Evolutionary conservation across 768 basidiomycete species (phyloP).

Genomic region (Nevesoporus exiguus): DNA sequence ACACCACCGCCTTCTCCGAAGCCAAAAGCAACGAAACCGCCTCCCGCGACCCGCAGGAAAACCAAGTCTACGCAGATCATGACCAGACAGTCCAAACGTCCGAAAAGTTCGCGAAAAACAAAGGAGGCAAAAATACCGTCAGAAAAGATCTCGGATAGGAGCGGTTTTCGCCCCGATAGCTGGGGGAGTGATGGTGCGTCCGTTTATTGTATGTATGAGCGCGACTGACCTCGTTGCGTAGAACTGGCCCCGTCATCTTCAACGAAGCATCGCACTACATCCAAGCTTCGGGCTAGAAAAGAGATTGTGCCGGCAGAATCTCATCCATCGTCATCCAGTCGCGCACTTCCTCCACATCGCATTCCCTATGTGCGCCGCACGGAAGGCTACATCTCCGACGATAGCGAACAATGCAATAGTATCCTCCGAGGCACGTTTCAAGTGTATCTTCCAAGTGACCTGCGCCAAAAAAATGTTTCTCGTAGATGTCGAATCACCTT

Average conservation of each 20-base stretch:
- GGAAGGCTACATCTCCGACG: conserved; percentile 23
- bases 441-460: background rate
- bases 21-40: background rate
- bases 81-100: background rate
- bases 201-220: background rate
- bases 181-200: conserved; percentile 29
- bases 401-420: background rate
- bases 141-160: background rate
- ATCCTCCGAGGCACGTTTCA: conserved; percentile 18
- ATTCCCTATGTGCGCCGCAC: conserved; percentile 27
- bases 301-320: background rate
- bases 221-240: background rate
- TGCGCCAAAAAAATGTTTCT: background rate
- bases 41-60: conserved; percentile 1
- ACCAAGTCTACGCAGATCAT: background rate
- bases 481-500: conserved; percentile 44
- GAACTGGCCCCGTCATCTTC: conserved; percentile 13
- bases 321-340: conserved; percentile 4
- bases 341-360: conserved; percentile 20
- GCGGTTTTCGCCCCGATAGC: conserved; percentile 12
- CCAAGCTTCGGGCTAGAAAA: conserved; percentile 6
- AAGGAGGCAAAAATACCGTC: background rate
- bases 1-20: background rate
- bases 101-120: conserved; percentile 2
- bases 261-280: background rate